A percentile compares a stretch with the other conserved stretches of the same genome.
These are phyloP conservation scores for Ochetophila trinervis DNA, from an alignment of 306 rosid species.

Conservation along the genomic window DNA sequence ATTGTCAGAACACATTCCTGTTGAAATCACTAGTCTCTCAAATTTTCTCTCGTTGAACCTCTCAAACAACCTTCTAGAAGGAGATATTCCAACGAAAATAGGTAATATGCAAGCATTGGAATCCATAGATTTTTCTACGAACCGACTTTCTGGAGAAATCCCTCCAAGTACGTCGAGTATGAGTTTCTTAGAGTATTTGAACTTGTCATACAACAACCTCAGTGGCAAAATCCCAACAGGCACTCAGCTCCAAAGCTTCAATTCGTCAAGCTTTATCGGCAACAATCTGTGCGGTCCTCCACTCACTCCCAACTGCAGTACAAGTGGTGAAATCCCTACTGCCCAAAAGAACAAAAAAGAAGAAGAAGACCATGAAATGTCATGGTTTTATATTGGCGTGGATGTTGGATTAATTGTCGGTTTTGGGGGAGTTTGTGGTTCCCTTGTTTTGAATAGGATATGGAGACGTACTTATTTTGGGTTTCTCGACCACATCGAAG, in stretches of 20 bases:
- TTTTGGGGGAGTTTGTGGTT: neutral
- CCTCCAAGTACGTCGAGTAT: neutral
- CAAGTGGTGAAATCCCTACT: neutral
- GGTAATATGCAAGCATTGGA: neutral
- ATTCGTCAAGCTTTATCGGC: neutral
- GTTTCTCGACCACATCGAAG: neutral
- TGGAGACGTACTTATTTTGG: neutral
- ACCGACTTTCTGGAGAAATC: neutral
- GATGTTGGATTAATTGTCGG: neutral
- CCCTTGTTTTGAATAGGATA: neutral
- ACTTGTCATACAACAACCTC: constrained; percentile 7
- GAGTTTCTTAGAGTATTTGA: neutral
- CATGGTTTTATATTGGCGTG: constrained; percentile 2
- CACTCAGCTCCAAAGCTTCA: neutral
- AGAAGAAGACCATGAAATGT: neutral
- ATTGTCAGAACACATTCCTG: neutral
- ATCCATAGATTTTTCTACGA: neutral
- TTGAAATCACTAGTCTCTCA: constrained; percentile 3
- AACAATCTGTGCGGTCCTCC: constrained; percentile 11
- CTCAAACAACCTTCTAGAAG: neutral
- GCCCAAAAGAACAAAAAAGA: neutral
- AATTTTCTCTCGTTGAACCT: neutral
- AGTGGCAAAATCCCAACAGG: neutral
- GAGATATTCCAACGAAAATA: neutral
- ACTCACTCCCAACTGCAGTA: neutral